A percentile compares a stretch with the other conserved stretches of the same genome.
These are phyloP conservation scores for Paspalum notatum DNA, from an alignment of 176 grass and related monocot species.

Conservation along the genomic window DNA sequence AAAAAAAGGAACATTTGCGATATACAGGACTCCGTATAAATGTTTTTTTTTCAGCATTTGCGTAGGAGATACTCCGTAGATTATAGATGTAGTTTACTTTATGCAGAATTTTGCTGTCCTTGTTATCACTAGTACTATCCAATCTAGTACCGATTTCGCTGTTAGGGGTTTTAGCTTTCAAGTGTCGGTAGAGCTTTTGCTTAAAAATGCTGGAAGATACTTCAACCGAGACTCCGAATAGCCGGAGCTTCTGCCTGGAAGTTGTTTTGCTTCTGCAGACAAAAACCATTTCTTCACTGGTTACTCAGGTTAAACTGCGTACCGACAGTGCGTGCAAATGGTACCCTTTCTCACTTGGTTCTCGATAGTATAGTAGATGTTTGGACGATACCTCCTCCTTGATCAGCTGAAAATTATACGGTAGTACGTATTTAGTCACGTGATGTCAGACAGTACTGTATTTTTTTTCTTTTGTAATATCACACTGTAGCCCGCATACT, in stretches of 20 bases:
- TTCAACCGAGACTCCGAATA: background rate
- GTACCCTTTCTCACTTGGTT: background rate
- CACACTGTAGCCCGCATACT: background rate
- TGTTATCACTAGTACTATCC: background rate
- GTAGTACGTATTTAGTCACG: too few species aligned
- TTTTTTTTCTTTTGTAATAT: background rate
- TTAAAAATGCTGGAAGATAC: background rate
- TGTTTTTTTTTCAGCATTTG: too few species aligned
- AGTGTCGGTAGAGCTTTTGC: background rate
- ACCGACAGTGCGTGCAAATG: background rate
- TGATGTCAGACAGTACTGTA: too few species aligned
- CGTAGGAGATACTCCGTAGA: too few species aligned
- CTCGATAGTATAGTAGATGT: too few species aligned
- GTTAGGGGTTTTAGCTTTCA: background rate
- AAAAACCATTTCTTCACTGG: background rate
- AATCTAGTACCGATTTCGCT: background rate
- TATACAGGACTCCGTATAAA: constrained; percentile 8
- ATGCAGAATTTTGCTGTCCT: constrained; percentile 17
- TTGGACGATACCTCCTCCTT: too few species aligned
- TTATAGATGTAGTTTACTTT: too few species aligned
- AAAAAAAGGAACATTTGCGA: constrained; percentile 49
- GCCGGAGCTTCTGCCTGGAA: background rate
- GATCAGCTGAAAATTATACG: too few species aligned
- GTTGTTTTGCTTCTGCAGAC: background rate
- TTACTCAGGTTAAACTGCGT: background rate